Conservation (phyloP, 2,329 filamentous ascomycete genomes). For the Penicillium vulpinum region DNA sequence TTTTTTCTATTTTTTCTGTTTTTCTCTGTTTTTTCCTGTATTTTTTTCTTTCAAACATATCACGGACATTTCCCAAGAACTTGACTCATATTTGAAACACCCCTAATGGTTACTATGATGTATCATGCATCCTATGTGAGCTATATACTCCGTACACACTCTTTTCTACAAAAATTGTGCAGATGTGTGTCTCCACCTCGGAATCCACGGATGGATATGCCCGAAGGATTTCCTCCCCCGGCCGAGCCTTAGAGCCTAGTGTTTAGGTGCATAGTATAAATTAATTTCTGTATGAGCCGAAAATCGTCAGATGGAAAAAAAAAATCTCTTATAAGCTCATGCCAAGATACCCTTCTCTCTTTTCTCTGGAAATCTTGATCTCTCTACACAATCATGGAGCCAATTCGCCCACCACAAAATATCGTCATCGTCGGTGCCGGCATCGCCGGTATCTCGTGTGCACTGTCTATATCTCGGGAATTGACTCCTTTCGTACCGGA, state of each 20-base stretch:
- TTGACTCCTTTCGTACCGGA: slow-evolving; percentile 35
- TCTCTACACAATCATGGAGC: slow-evolving; percentile 3
- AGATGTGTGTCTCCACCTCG: slow-evolving; percentile 22
- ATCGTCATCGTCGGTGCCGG: slow-evolving; percentile 39
- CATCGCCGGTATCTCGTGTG: slow-evolving; percentile 37
- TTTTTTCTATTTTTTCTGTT: no score
- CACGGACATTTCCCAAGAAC: no score
- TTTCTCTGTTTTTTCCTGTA: no score
- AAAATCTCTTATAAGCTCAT: slow-evolving; percentile 2
- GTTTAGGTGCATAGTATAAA: background rate
- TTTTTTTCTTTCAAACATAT: background rate
- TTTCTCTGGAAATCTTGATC: background rate
- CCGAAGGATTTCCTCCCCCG: slow-evolving; percentile 26
- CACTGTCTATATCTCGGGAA: slow-evolving; percentile 35
- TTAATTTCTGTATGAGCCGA: background rate
- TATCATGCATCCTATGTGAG: no score
- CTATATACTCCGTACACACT: no score
- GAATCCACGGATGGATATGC: slow-evolving; percentile 14
- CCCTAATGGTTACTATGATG: no score
- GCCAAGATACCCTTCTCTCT: background rate
- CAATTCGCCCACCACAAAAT: slow-evolving; percentile 21
- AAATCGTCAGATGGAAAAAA: background rate
- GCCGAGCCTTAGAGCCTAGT: slow-evolving; percentile 17
- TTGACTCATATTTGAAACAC: no score
- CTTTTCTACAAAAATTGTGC: no score